Percentiles rank a stretch among this genome's conserved stretches.
Evolutionary conservation across 2,329 filamentous ascomycete genomes (phyloP).

Genomic region (Colletotrichum tabaci): DNA sequence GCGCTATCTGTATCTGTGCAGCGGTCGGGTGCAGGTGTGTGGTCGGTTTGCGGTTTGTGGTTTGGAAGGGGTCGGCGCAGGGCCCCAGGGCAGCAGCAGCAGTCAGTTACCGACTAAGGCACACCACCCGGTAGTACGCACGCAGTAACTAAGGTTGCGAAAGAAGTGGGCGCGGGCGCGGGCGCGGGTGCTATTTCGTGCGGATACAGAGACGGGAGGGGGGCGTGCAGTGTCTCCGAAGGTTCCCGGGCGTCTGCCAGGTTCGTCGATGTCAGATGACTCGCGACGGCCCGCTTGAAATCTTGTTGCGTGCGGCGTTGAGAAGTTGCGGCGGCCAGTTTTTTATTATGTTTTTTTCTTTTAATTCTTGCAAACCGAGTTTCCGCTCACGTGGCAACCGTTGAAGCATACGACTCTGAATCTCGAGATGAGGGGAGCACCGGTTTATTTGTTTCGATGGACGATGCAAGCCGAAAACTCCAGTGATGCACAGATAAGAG

Average conservation of each 20-base stretch:
- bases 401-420: too few species aligned
- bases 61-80: constrained; percentile 19
- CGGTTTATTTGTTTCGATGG: too few species aligned
- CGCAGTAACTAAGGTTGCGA: neutral
- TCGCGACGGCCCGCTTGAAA: constrained; percentile 41
- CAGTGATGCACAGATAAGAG: neutral
- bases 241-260: constrained; percentile 32
- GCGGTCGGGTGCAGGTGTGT: constrained; percentile 14
- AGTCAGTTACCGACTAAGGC: neutral
- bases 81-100: neutral
- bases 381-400: neutral
- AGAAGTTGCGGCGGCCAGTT: neutral
- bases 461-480: neutral
- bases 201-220: constrained; percentile 27
- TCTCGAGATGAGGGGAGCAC: too few species aligned
- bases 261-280: constrained; percentile 37
- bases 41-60: constrained; percentile 20
- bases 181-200: constrained; percentile 10
- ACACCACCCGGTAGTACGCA: neutral
- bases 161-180: neutral
- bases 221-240: constrained; percentile 33
- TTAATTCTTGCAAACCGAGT: neutral
- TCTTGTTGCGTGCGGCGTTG: constrained; percentile 13
- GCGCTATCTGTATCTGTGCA: constrained; percentile 42
- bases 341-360: too few species aligned